Conservation (phyloP, 2,329 filamentous ascomycete genomes). For the Podosphaera xanthii region DNA sequence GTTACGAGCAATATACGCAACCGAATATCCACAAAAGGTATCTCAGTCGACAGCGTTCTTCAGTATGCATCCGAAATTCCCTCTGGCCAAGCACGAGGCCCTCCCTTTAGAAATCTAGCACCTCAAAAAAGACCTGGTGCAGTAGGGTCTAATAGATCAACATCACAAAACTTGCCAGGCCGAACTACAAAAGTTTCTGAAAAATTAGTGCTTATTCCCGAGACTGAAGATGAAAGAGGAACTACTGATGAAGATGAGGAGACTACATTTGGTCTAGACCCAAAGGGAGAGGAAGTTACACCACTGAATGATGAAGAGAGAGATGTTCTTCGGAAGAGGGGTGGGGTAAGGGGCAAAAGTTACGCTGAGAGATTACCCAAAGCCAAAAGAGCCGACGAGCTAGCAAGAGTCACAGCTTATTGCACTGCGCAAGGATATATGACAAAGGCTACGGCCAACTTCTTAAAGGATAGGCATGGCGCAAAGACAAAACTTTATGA, state of each 20-base stretch:
- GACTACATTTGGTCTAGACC: conserved; percentile 21
- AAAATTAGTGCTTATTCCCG: conserved; percentile 85
- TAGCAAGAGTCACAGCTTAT: conserved; percentile 82
- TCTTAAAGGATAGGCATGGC: conserved; percentile 67
- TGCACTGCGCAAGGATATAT: conserved; percentile 90
- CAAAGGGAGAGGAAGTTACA: conserved; percentile 36
- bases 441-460: conserved; percentile 67
- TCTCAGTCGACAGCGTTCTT: conserved; percentile 83
- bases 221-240: conserved; percentile 41
- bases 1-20: conserved; percentile 14
- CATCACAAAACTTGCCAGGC: conserved; percentile 41
- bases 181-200: conserved; percentile 87
- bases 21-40: conserved; percentile 41
- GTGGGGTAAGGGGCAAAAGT: conserved; percentile 51
- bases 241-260: conserved; percentile 34
- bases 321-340: conserved; percentile 37
- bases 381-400: conserved; percentile 60
- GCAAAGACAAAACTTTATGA: conserved; percentile 93
- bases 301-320: conserved; percentile 47
- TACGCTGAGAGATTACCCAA: conserved; percentile 89
- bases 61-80: conserved; percentile 89
- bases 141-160: conserved; percentile 19
- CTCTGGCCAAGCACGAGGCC: conserved; percentile 67
- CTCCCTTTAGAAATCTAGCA: conserved; percentile 27
- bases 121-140: conserved; percentile 24